Evolutionary conservation across 805 yeast species (phyloP).

Genomic region (Kockiozyma suomiensis): DNA sequence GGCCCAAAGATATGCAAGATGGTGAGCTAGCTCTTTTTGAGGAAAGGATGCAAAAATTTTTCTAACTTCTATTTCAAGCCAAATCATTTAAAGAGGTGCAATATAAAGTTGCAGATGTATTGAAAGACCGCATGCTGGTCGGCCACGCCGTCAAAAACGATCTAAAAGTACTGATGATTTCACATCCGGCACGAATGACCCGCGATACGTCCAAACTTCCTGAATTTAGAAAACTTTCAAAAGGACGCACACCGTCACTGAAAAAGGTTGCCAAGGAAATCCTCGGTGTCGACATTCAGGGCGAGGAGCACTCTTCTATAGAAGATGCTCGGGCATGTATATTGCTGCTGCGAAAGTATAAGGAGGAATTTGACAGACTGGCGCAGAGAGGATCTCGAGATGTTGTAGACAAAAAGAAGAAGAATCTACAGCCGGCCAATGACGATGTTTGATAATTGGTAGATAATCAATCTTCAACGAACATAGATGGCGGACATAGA

Average conservation of each 20-base stretch:
- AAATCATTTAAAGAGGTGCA: constrained; percentile 70
- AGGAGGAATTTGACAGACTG: constrained; percentile 58
- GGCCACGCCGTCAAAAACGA: constrained; percentile 89
- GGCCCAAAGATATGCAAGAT: constrained; percentile 64
- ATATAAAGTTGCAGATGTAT: constrained; percentile 52
- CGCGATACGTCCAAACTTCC: constrained; percentile 71
- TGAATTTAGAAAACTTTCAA: constrained; percentile 48
- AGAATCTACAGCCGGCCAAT: no score
- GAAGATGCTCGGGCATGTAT: constrained; percentile 90
- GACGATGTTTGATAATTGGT: no score
- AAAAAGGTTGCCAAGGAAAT: constrained; percentile 64
- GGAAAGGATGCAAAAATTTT: not conserved
- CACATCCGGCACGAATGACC: constrained; percentile 64
- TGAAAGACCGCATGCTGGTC: constrained; percentile 62
- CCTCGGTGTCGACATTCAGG: constrained; percentile 65
- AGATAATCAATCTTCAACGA: no score
- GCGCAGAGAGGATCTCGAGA: constrained; percentile 8
- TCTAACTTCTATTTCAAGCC: constrained; percentile 47
- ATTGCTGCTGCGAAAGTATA: constrained; percentile 68
- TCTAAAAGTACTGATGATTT: constrained; percentile 62
- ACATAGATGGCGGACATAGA: no score
- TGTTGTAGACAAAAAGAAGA: not conserved
- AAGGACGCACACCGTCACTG: constrained; percentile 73
- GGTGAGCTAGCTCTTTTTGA: constrained; percentile 9
- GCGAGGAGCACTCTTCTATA: constrained; percentile 78